Percentiles rank a stretch among this genome's conserved stretches.
Conservation (phyloP, 495 filamentous ascomycete genomes). For the Podospora bellae-mahoneyi region DNA sequence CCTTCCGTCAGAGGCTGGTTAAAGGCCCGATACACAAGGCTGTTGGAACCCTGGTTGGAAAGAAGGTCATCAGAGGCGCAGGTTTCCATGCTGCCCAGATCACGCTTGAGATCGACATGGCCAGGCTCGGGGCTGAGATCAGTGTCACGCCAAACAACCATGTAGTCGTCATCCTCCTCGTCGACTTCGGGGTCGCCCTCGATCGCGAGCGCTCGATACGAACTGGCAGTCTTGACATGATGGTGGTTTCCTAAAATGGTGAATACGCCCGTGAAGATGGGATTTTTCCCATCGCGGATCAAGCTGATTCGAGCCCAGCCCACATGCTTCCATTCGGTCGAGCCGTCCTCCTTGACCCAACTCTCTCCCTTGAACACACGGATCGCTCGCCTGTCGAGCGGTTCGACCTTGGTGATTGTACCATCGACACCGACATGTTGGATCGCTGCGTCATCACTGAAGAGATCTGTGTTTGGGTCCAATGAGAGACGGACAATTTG, state of each 20-base stretch:
- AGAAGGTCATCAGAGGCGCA: constrained; percentile 65
- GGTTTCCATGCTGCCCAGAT: constrained; percentile 32
- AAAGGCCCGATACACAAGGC: constrained; percentile 56
- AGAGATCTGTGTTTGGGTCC: constrained; percentile 89
- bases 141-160: constrained; percentile 89
- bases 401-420: constrained; percentile 55
- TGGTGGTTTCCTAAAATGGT: constrained; percentile 75
- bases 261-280: constrained; percentile 91
- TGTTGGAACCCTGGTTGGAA: constrained; percentile 66
- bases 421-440: constrained; percentile 70
- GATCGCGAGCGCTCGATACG: constrained; percentile 71
- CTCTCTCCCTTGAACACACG: constrained; percentile 80
- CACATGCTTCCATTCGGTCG: constrained; percentile 68
- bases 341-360: constrained; percentile 59
- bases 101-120: constrained; percentile 36
- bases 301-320: constrained; percentile 86
- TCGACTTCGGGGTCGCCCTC: constrained; percentile 68
- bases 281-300: constrained; percentile 67
- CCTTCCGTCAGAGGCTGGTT: constrained; percentile 28
- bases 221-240: constrained; percentile 75
- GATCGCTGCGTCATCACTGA: constrained; percentile 70
- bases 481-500: constrained; percentile 75
- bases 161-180: constrained; percentile 63
- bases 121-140: constrained; percentile 55
- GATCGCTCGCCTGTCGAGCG: constrained; percentile 66